Percentiles rank a stretch among this genome's conserved stretches.
phyloP scores from a whole-genome alignment of 202 grass and related monocot genomes.

The Alloteropsis angusta region DNA sequence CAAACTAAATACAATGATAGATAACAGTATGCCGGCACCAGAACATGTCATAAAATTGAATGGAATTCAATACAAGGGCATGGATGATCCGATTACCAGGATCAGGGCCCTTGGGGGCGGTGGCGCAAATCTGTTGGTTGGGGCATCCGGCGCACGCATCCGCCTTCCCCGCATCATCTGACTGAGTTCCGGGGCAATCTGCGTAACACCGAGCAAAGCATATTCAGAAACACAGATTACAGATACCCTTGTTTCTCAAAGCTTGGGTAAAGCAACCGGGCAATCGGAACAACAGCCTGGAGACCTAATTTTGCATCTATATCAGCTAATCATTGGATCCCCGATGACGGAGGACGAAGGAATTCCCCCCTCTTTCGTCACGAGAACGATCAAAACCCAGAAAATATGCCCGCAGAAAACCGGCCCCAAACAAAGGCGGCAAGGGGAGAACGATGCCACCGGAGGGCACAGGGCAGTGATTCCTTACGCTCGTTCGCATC shows the following conservation, averaged over 20 bases:
- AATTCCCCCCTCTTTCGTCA: too few species aligned
- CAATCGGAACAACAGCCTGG: neutral
- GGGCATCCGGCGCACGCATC: conserved; percentile 82
- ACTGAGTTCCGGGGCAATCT: conserved; percentile 90
- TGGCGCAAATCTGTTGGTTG: conserved; percentile 91
- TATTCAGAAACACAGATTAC: neutral
- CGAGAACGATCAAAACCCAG: too few species aligned
- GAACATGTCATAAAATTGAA: neutral
- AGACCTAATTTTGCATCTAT: too few species aligned
- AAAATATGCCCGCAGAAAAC: neutral
- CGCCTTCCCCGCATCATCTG: conserved; percentile 73
- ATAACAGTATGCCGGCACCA: neutral
- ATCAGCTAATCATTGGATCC: neutral
- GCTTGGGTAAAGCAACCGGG: neutral
- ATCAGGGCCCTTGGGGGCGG: conserved; percentile 83
- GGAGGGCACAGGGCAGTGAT: neutral
- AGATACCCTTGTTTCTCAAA: neutral
- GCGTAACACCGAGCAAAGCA: neutral
- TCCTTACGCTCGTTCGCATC: conserved; percentile 86
- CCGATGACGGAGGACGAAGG: too few species aligned
- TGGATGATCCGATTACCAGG: conserved; percentile 50
- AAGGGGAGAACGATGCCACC: neutral
- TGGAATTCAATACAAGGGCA: neutral
- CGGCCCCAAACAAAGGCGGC: neutral
- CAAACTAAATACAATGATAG: neutral